Conservation (phyloP, 331 rosid genomes). For the Telfairia occidentalis region DNA sequence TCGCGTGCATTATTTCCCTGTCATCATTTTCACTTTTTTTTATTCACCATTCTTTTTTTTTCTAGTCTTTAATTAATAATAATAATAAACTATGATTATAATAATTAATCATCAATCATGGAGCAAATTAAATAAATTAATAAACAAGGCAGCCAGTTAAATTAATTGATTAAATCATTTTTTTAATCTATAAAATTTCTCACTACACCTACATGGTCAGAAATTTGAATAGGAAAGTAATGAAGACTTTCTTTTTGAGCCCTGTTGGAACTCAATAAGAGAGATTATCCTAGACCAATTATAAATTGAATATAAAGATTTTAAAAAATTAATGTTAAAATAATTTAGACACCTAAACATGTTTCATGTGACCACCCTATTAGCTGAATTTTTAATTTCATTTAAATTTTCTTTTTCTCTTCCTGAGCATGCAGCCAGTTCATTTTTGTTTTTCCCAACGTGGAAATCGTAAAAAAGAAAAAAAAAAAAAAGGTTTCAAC, state of each 20-base stretch:
- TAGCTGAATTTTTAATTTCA: neutral
- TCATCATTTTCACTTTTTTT: neutral
- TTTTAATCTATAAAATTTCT: no score
- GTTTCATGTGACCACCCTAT: neutral
- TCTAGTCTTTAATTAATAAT: neutral
- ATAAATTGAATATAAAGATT: neutral
- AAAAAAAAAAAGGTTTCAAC: neutral
- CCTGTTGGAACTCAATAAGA: neutral
- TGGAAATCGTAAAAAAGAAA: neutral
- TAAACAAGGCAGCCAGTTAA: neutral
- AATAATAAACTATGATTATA: neutral
- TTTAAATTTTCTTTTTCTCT: neutral
- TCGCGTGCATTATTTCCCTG: conserved; percentile 20
- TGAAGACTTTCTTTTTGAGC: neutral
- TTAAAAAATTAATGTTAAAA: neutral
- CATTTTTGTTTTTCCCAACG: neutral
- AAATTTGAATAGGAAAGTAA: neutral
- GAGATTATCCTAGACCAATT: neutral
- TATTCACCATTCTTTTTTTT: neutral
- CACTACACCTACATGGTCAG: no score
- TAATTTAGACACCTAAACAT: neutral
- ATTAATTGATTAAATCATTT: no score
- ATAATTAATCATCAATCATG: neutral
- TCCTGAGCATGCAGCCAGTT: neutral
- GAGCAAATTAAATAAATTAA: neutral